These are phyloP conservation scores for Blastobotrys elegans DNA, from an alignment of 1,139 yeast species.

Conservation along the genomic window DNA sequence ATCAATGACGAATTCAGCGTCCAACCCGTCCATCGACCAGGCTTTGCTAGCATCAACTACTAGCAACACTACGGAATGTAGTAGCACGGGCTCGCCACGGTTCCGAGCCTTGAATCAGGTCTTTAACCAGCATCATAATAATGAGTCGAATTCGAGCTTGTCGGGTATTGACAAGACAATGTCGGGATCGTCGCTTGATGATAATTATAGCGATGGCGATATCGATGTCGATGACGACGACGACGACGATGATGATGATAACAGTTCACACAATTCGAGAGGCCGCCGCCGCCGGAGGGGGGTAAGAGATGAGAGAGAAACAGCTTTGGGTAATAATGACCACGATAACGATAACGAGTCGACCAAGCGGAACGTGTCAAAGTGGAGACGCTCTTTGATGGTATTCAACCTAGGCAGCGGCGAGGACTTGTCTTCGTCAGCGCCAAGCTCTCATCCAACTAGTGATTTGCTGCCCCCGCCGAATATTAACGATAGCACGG, in stretches of 20 bases:
- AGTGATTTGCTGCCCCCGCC: slow-evolving; percentile 12
- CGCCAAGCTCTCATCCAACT: neutral
- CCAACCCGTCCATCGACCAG: slow-evolving; percentile 25
- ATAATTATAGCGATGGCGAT: neutral
- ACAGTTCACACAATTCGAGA: slow-evolving; percentile 8
- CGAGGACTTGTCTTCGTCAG: slow-evolving; percentile 7
- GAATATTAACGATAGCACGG: neutral
- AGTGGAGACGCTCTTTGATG: slow-evolving; percentile 31
- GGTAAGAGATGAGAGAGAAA: too few relatives aligned
- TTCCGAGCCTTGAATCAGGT: neutral
- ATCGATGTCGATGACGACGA: slow-evolving; percentile 1
- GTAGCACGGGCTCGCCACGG: slow-evolving; percentile 4
- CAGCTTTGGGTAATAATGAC: neutral
- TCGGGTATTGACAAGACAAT: slow-evolving; percentile 17
- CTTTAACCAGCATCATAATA: slow-evolving; percentile 19
- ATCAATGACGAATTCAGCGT: slow-evolving; percentile 3
- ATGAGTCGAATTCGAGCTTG: slow-evolving; percentile 25
- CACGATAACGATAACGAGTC: neutral
- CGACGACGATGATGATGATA: slow-evolving; percentile 10
- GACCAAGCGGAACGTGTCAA: slow-evolving; percentile 20
- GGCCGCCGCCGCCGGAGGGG: slow-evolving; percentile 23
- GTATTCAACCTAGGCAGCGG: slow-evolving; percentile 18
- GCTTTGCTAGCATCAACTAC: slow-evolving; percentile 19
- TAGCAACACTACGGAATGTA: neutral
- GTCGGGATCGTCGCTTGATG: slow-evolving; percentile 20